Percentiles rank a stretch among this genome's conserved stretches.
These are phyloP conservation scores for Amaranthus tricolor DNA, from an alignment of 179 eudicot species.

Conservation along the genomic window DNA sequence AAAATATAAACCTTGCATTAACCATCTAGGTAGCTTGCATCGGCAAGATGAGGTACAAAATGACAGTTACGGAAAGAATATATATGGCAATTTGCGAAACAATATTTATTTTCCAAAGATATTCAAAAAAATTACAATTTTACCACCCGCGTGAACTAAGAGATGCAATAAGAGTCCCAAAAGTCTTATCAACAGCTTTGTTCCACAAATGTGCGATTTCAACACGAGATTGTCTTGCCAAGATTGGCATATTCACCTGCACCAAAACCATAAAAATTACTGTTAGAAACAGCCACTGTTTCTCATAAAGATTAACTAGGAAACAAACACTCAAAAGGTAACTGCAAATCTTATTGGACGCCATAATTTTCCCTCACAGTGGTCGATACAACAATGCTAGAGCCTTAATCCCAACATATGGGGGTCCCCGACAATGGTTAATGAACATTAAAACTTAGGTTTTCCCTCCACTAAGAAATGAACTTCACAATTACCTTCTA, in stretches of 20 bases:
- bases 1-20: not conserved
- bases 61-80: not conserved
- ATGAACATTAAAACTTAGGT: not conserved
- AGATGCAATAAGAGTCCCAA: conserved; percentile 51
- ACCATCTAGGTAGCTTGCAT: not conserved
- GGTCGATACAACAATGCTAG: not conserved
- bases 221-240: conserved; percentile 35
- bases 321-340: not conserved
- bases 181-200: conserved; percentile 63
- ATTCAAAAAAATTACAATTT: conserved; percentile 15
- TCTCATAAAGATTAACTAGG: not conserved
- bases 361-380: not conserved
- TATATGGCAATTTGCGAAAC: conserved; percentile 7
- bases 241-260: conserved; percentile 39
- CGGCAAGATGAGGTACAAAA: not conserved
- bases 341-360: not conserved
- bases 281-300: conserved; percentile 7
- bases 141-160: conserved; percentile 73
- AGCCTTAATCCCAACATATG: no score
- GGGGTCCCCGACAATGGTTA: no score
- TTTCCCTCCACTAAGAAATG: not conserved
- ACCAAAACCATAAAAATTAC: conserved; percentile 17
- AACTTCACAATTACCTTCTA: no score
- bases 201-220: conserved; percentile 60
- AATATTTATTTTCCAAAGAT: conserved; percentile 4